A percentile compares a stretch with the other conserved stretches of the same genome.
phyloP scores from a whole-genome alignment of 2,329 filamentous ascomycete species.

The Colletotrichum phormii region DNA sequence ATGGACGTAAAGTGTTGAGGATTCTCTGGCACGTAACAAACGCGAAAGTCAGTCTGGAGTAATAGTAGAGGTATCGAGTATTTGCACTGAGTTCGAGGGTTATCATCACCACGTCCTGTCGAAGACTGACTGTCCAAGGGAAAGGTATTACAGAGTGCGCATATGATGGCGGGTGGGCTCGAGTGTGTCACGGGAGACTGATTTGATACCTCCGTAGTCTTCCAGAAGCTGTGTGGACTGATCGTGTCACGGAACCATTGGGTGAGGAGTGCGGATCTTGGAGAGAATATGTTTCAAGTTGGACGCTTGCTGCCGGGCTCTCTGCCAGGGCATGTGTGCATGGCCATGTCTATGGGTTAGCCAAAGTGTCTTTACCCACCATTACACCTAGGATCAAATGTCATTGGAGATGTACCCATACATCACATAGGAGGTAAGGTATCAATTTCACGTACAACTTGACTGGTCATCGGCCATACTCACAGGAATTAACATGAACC shows the following conservation, averaged over 20 bases:
- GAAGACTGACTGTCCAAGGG: neutral
- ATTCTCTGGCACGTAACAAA: neutral
- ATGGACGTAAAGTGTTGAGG: constrained; percentile 9
- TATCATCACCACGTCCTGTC: neutral
- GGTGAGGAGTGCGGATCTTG: constrained; percentile 24
- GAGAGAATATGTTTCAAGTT: constrained; percentile 32
- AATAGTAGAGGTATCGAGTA: neutral
- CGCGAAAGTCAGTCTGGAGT: neutral
- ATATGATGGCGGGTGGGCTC: neutral
- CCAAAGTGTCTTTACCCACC: neutral
- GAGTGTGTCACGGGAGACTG: constrained; percentile 33
- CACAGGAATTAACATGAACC: neutral
- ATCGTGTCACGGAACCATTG: constrained; percentile 24
- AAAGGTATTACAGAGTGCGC: neutral
- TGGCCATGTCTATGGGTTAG: neutral
- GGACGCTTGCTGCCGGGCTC: constrained; percentile 8
- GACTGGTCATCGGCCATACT: neutral
- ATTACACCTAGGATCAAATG: neutral
- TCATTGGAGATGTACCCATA: too few species aligned
- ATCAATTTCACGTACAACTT: neutral
- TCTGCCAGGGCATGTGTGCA: neutral
- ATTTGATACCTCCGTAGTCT: constrained; percentile 26
- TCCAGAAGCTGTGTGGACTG: constrained; percentile 29
- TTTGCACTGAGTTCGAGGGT: neutral
- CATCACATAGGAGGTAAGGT: neutral